These are phyloP conservation scores for Echria macrotheca DNA, from an alignment of 495 filamentous ascomycete genomes.

Conservation along the genomic window DNA sequence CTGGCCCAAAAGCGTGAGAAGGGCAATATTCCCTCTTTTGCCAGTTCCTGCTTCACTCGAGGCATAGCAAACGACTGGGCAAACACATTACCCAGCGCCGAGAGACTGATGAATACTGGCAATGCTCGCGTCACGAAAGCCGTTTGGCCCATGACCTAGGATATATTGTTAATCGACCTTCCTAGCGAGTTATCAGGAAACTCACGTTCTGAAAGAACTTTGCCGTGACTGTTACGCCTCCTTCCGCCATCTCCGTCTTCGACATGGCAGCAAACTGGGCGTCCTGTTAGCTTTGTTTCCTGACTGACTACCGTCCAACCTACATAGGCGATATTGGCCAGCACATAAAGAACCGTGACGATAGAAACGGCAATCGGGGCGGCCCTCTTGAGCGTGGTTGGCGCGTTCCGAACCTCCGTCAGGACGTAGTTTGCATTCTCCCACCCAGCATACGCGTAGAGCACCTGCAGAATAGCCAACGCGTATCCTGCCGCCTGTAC, in stretches of 20 bases:
- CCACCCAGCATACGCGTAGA: constrained; percentile 58
- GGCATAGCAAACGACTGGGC: constrained; percentile 59
- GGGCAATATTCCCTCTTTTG: constrained; percentile 54
- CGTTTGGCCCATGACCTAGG: constrained; percentile 34
- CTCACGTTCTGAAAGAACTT: constrained; percentile 55
- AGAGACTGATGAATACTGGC: constrained; percentile 59
- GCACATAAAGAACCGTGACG: constrained; percentile 55
- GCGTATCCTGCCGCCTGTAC: constrained; percentile 40
- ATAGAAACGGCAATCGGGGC: constrained; percentile 51
- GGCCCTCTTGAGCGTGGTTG: constrained; percentile 52
- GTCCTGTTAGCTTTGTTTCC: no score
- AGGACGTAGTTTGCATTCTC: constrained; percentile 54
- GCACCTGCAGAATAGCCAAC: constrained; percentile 54
- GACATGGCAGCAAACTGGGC: constrained; percentile 59
- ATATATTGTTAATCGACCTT: neutral
- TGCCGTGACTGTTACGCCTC: constrained; percentile 51
- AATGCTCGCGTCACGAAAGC: constrained; percentile 42
- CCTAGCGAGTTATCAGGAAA: no score
- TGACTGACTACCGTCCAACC: no score
- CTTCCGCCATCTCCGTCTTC: constrained; percentile 48
- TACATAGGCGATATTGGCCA: constrained; percentile 51
- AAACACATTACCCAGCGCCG: constrained; percentile 60
- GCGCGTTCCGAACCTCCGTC: constrained; percentile 54
- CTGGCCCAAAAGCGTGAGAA: constrained; percentile 54
- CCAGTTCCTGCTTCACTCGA: constrained; percentile 54